Conservation (phyloP, 1,284 basidiomycete species). For the Calocybe gambosa region DNA sequence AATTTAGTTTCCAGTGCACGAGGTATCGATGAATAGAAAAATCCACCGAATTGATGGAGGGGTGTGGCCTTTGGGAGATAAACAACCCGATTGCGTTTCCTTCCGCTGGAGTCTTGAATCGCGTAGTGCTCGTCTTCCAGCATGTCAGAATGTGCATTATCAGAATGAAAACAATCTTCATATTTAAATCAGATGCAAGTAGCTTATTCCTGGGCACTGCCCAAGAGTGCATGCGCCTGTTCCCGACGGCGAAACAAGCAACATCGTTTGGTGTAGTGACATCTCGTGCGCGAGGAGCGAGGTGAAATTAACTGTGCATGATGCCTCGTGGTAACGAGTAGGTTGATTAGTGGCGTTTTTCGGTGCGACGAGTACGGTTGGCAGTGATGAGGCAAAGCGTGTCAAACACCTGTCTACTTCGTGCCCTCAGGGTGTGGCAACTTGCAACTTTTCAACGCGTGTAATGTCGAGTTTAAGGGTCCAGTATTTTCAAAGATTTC, state of each 20-base stretch:
- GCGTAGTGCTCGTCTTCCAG: not conserved
- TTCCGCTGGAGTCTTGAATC: slow-evolving; percentile 4
- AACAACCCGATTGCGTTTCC: slow-evolving; percentile 1
- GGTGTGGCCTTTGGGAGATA: slow-evolving; percentile 2
- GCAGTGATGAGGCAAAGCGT: not conserved
- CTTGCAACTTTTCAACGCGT: not conserved
- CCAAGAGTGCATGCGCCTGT: not conserved
- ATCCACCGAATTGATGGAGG: slow-evolving; percentile 6
- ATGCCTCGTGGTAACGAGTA: not conserved
- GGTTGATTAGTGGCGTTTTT: not conserved
- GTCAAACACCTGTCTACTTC: not conserved
- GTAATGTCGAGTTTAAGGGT: slow-evolving; percentile 2
- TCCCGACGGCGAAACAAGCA: not conserved
- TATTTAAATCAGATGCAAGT: not conserved
- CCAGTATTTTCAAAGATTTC: not conserved
- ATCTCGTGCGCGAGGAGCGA: no score
- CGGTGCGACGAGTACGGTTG: not conserved
- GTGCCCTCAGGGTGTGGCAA: not conserved
- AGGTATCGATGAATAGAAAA: not conserved
- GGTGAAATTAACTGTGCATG: no score
- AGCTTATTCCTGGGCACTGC: not conserved
- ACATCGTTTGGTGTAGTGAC: not conserved
- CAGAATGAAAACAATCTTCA: not conserved
- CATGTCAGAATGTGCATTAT: not conserved
- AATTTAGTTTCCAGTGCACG: not conserved